Base-by-base conservation (phyloP, 768 basidiomycete species). In the Lactifluus rugatus region DNA sequence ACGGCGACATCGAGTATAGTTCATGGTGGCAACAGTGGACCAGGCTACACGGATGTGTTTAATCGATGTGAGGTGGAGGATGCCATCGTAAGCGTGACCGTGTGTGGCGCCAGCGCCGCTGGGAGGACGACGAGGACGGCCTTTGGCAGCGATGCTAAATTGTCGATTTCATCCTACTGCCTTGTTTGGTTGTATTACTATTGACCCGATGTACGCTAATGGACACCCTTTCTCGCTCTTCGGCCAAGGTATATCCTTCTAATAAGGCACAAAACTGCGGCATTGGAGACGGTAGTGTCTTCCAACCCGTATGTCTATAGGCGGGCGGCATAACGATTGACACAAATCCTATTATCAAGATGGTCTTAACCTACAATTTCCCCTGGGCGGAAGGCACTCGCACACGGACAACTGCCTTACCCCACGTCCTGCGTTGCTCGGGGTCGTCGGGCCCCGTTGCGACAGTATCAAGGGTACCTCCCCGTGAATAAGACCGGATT, bases 361-460 rank as follows among this genome's bases (percentile, higher is more conserved):
- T 31, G 31, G 31, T 8, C 31, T 14, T 13, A 23, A 2, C 34
- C n/a, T 34, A 45, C 7, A 7, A 21, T 34, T 54, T 80, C 83
- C 3, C 79, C 72, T 52, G 61, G 73, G 65, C 65, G 6, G 69
- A 68, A 8, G 84, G 81, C 26, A 82, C 77, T 54, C 75, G 78
- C 48, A 96, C 69, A 54, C 75, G 76, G 6, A 90, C 79, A 26
- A 93, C 75, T 0, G 78, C 87, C 68, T 96, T 97, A 0, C 95
- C 95, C 89, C 92, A 97, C 6, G 92, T 94, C 72, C 88, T 80
- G 61, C 95, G 76, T 44, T 75, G 75, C 66, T 92, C 92, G 26
- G 97, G 72, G 21, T 89, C 91, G 16, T 67, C 68, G 48, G 97
- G 71, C 1, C 87, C 95, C 0, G 84, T 81, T 2, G 78, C 72